phyloP scores from a whole-genome alignment of 306 rosid genomes.

The Hylodesmum podocarpum region DNA sequence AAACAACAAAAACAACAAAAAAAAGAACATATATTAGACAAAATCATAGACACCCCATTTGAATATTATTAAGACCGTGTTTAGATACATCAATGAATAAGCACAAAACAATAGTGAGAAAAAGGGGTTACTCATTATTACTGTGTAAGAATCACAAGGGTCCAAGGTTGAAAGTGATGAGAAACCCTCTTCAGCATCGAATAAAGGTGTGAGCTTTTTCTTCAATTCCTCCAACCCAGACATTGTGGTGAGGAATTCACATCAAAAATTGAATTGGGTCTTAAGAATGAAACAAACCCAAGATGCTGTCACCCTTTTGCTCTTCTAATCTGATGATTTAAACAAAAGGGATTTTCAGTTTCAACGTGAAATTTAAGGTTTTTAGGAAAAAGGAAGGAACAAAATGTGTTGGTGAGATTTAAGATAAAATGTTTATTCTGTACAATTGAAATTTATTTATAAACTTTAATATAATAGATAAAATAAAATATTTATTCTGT shows the following conservation, averaged over 20 bases:
- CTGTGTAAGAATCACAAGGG: slow-evolving; percentile 84
- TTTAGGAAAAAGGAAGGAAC: background rate
- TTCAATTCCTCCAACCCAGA: slow-evolving; percentile 88
- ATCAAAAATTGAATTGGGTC: background rate
- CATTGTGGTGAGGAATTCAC: slow-evolving; percentile 42
- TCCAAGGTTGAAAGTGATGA: slow-evolving; percentile 60
- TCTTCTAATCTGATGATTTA: background rate
- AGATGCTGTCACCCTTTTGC: background rate
- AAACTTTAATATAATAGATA: too few relatives aligned
- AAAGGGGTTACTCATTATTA: slow-evolving; percentile 45
- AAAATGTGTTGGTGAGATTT: background rate
- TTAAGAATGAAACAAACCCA: background rate
- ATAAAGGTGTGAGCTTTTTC: slow-evolving; percentile 79
- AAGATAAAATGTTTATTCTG: too few relatives aligned
- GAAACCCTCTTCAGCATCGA: slow-evolving; percentile 67
- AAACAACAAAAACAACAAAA: background rate
- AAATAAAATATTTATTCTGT: too few relatives aligned
- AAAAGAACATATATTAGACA: background rate
- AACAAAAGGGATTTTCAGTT: background rate
- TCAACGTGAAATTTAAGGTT: background rate
- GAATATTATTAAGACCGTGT: background rate
- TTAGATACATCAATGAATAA: background rate
- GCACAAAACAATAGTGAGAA: background rate
- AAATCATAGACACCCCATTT: background rate
- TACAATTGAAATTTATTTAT: too few relatives aligned